These are phyloP conservation scores for Meyerozyma smithsonii DNA, from an alignment of 1,139 yeast genomes.

Conservation along the genomic window DNA sequence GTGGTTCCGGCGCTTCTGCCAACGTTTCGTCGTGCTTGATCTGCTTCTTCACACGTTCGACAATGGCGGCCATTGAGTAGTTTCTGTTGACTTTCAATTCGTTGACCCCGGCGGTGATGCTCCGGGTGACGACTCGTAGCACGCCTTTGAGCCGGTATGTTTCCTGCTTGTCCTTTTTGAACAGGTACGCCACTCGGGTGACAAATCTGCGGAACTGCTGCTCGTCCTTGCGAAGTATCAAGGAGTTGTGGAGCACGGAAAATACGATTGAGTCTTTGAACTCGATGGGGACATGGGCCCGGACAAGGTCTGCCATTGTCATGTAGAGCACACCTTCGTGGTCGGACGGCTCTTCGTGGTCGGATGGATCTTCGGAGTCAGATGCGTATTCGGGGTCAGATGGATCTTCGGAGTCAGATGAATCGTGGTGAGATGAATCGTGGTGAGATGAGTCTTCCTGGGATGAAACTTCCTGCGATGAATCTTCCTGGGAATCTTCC, in stretches of 20 bases:
- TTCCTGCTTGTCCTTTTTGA: slow-evolving; percentile 5
- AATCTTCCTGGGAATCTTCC: too few species aligned
- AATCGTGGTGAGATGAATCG: too few species aligned
- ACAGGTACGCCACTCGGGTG: slow-evolving; percentile 6
- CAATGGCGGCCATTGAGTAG: slow-evolving; percentile 10
- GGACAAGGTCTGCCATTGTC: slow-evolving; percentile 7
- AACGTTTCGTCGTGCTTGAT: slow-evolving; percentile 4
- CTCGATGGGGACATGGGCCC: slow-evolving; percentile 10
- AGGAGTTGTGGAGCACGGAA: slow-evolving; percentile 8
- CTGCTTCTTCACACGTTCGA: slow-evolving; percentile 5
- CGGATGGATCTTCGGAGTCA: background rate
- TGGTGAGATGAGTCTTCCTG: too few species aligned
- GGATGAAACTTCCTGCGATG: too few species aligned
- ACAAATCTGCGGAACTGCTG: slow-evolving; percentile 9
- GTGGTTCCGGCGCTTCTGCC: slow-evolving; percentile 3
- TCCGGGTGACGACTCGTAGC: slow-evolving; percentile 7
- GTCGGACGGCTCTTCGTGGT: too few species aligned
- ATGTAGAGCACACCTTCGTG: background rate
- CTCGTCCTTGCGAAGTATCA: slow-evolving; percentile 11
- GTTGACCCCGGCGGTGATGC: slow-evolving; percentile 11
- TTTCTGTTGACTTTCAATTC: slow-evolving; percentile 11
- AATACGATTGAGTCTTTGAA: slow-evolving; percentile 9
- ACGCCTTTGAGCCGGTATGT: slow-evolving; percentile 6
- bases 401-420: too few species aligned
- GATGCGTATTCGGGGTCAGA: too few species aligned